phyloP scores from a whole-genome alignment of 305 asterid genomes.

The Fraxinus latifolia region DNA sequence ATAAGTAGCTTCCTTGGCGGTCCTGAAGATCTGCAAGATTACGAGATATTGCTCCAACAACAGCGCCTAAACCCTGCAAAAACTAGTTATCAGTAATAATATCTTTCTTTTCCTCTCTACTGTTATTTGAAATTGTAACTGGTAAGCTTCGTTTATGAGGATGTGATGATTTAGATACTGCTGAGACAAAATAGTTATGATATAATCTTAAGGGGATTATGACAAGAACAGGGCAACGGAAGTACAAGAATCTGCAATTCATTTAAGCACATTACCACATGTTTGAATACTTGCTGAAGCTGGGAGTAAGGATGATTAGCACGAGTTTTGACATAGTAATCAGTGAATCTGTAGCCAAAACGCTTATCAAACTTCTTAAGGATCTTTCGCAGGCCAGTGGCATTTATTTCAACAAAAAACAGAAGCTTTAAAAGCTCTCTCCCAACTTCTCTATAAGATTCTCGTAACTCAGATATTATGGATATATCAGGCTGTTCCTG shows the following conservation, averaged over 20 bases:
- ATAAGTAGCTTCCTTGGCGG: slow-evolving; percentile 90
- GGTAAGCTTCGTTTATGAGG: background rate
- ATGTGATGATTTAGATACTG: slow-evolving; percentile 6
- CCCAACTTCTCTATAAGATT: slow-evolving; percentile 84
- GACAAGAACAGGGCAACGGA: slow-evolving; percentile 19
- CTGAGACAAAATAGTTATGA: background rate
- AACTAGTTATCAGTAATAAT: slow-evolving; percentile 20
- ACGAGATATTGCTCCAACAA: slow-evolving; percentile 78
- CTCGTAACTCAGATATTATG: slow-evolving; percentile 71
- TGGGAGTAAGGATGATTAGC: slow-evolving; percentile 97
- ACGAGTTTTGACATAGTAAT: slow-evolving; percentile 90
- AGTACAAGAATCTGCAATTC: slow-evolving; percentile 17
- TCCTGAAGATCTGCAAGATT: slow-evolving; percentile 95
- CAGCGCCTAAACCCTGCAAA: slow-evolving; percentile 51
- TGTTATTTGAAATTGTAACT: background rate
- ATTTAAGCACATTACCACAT: slow-evolving; percentile 68
- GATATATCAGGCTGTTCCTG: slow-evolving; percentile 81
- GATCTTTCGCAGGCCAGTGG: slow-evolving; percentile 89
- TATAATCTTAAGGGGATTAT: background rate
- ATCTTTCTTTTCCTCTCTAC: background rate
- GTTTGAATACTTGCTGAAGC: slow-evolving; percentile 97
- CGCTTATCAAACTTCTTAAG: slow-evolving; percentile 96
- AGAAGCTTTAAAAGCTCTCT: slow-evolving; percentile 86
- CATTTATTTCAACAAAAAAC: slow-evolving; percentile 82
- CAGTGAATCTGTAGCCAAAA: slow-evolving; percentile 80